phyloP scores from a whole-genome alignment of 176 grass and related monocot genomes.

The Musa itinerans region DNA sequence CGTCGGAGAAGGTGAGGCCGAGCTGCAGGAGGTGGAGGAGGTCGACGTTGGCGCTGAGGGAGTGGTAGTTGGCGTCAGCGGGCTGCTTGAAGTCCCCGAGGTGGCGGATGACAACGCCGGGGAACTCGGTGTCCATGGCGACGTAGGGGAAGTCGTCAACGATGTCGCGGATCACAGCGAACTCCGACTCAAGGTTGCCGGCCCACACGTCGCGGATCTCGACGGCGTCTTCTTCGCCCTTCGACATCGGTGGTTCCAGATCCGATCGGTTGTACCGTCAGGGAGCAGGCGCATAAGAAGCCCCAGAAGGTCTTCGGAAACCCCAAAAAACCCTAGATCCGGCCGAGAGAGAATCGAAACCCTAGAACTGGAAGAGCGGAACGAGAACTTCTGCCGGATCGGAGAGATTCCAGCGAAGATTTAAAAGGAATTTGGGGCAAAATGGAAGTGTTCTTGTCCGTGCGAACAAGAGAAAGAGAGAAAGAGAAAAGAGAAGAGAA shows the following conservation, averaged over 20 bases:
- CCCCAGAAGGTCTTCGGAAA: not conserved
- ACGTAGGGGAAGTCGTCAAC: slow-evolving; percentile 5
- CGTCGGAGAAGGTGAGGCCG: slow-evolving; percentile 16
- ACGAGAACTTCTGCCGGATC: not conserved
- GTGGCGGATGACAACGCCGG: slow-evolving; percentile 10
- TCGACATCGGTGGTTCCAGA: slow-evolving; percentile 5
- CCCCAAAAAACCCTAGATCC: not conserved
- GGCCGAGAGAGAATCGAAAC: not conserved
- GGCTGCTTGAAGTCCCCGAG: slow-evolving; percentile 2
- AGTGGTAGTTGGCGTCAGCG: slow-evolving; percentile 1
- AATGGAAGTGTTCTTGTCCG: not conserved
- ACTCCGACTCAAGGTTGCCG: slow-evolving; percentile 4
- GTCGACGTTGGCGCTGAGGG: slow-evolving; percentile 8
- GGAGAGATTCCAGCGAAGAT: not conserved
- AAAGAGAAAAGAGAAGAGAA: not conserved
- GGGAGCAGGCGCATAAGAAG: not conserved
- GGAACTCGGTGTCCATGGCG: slow-evolving; percentile 19
- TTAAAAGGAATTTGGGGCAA: not conserved
- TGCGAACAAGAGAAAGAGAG: not conserved
- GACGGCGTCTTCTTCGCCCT: not conserved
- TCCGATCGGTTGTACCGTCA: not conserved
- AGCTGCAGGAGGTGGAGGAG: slow-evolving; percentile 11
- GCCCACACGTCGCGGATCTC: slow-evolving; percentile 20
- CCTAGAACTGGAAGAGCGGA: not conserved
- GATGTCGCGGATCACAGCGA: slow-evolving; percentile 11